Evolutionary conservation across 169 alveolate genomes (phyloP).

Genomic region (Plasmodium vivax): DNA sequence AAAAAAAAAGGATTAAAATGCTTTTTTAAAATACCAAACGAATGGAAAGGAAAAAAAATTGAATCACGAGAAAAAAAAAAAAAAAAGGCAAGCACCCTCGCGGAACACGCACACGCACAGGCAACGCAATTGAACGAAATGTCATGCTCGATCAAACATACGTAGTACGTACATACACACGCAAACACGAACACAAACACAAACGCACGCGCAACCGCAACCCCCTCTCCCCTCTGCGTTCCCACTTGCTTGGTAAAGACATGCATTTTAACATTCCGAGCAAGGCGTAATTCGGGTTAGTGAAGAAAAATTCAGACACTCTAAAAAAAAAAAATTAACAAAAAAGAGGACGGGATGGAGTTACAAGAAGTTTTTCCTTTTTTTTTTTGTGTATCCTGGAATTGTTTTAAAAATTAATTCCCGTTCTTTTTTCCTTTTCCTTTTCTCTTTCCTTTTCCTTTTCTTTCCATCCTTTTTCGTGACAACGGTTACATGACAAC

Average conservation of each 20-base stretch:
- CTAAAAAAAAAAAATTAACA: neutral
- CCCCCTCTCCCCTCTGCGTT: neutral
- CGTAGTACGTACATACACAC: neutral
- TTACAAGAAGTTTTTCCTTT: neutral
- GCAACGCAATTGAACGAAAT: neutral
- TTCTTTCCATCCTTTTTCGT: neutral
- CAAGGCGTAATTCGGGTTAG: conserved; percentile 4
- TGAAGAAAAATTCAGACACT: conserved; percentile 1
- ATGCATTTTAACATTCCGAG: neutral
- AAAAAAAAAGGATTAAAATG: neutral
- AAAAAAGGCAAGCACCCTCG: neutral
- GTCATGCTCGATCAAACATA: neutral
- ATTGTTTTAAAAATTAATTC: neutral
- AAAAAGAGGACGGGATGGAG: neutral
- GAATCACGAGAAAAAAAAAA: neutral
- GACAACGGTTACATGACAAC: neutral
- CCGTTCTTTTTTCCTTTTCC: neutral
- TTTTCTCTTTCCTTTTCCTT: too few species aligned
- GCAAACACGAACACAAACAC: neutral
- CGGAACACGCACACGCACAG: neutral
- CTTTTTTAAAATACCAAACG: neutral
- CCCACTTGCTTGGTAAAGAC: neutral
- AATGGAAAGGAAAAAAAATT: neutral
- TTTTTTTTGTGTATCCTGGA: neutral
- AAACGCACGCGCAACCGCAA: neutral